Conservation (phyloP, 176 grass and related monocot species). For the Dactylis glomerata region DNA sequence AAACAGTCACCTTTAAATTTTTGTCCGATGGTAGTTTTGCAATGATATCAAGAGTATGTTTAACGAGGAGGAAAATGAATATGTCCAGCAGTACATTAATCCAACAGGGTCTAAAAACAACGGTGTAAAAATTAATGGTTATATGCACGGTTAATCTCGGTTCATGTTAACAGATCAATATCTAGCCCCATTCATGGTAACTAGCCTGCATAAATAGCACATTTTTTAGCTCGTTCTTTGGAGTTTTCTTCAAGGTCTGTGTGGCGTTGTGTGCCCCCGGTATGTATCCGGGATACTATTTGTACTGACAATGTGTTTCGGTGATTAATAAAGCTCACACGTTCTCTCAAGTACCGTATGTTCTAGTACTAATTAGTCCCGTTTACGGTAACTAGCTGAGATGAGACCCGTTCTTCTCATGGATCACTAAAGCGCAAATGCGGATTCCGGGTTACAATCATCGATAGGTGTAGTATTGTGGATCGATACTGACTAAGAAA, state of each 20-base stretch:
- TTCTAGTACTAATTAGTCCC: too few species aligned
- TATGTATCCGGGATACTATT: too few species aligned
- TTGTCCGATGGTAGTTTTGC: background rate
- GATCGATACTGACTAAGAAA: background rate
- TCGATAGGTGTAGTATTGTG: too few species aligned
- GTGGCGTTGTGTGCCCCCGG: too few species aligned
- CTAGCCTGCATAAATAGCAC: slow-evolving; percentile 6
- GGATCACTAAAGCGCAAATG: background rate
- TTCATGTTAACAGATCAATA: background rate
- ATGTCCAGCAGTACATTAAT: background rate
- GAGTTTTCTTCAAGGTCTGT: too few species aligned
- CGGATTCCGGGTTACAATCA: background rate
- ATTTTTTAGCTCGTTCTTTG: background rate
- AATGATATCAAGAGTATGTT: background rate
- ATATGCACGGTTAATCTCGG: background rate
- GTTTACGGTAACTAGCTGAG: too few species aligned
- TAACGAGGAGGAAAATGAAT: background rate
- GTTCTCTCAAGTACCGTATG: too few species aligned
- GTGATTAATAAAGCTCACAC: too few species aligned
- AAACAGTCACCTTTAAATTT: background rate
- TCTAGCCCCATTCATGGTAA: background rate
- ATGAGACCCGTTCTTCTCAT: too few species aligned
- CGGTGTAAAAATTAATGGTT: background rate
- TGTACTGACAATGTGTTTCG: too few species aligned
- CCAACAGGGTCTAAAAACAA: background rate